Base-by-base conservation (phyloP, 169 alveolate species). In the Besnoitia besnoiti region DNA sequence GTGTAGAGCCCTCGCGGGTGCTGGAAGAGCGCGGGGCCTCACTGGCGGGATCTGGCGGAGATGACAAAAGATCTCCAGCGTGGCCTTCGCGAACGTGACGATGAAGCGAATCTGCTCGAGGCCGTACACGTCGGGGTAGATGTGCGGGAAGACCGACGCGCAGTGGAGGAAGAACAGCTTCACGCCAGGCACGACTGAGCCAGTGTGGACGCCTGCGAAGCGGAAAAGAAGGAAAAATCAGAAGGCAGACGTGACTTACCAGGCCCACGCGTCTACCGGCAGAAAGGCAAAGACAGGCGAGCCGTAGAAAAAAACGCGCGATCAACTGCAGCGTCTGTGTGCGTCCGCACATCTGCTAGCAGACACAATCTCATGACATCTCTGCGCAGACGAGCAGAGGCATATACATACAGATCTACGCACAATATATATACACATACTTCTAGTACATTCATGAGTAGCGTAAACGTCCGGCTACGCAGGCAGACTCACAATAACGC, bases 151-250 rank as follows among this genome's bases (percentile, higher is more conserved):
- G 42, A 95, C 90, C 3, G 91, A 90, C 35, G 96, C 92, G 95
- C 97, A 95, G 91, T 97, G 98, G 50, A 98, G 47, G 95, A 97
- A 98, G 89, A 94, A 92, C 44, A 96, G 91, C 88, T 96, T 93
- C 24, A 98, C 98, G 33, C 98, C 98, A 12, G 51, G 33, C 75
- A 93, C 94, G 50, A 94, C 96, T 1, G 88, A 91, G 37, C 98
- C 98, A 40, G 94, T 80, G 93, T 96, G 97, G 42, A 97, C 97
- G 21, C 98, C 98, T 85, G 61, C 44, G 85, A 33, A 75, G n/a
- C 44, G 85, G 49, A 5, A 61, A n/a, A 61, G 37, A 10, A n/a
- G 21, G 33, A 27, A 27, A 30, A 61, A 61, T 27, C 37, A 10
- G 40, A 4, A 27, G 5, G 37, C 77, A 61, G 8, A 10, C 33